phyloP scores from a whole-genome alignment of 2,329 filamentous ascomycete genomes.

The Xylariaceae sp. region DNA sequence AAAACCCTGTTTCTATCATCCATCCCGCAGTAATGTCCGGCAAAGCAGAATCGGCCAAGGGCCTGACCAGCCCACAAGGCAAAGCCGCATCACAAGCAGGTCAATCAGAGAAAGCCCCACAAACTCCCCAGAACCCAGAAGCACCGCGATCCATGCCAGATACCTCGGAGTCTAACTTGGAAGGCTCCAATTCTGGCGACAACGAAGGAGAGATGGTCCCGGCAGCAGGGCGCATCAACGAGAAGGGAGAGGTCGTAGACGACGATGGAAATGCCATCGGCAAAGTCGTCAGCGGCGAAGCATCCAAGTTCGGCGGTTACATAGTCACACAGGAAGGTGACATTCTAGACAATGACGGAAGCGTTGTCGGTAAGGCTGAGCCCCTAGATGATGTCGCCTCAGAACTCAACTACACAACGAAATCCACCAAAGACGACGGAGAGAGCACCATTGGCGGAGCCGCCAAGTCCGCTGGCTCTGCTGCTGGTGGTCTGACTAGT shows the following conservation, averaged over 20 bases:
- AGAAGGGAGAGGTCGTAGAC: conserved; percentile 55
- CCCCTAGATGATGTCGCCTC: conserved; percentile 32
- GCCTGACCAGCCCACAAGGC: conserved; percentile 15
- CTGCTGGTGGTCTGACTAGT: conserved; percentile 21
- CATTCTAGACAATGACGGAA: conserved; percentile 31
- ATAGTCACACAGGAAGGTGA: conserved; percentile 38
- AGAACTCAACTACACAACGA: conserved; percentile 32
- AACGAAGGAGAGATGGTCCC: conserved; percentile 35
- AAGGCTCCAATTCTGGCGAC: conserved; percentile 20
- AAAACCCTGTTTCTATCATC: conserved; percentile 25
- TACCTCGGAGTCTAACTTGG: conserved; percentile 20
- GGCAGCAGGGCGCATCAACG: conserved; percentile 44
- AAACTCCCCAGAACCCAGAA: conserved; percentile 14
- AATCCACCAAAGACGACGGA: conserved; percentile 17
- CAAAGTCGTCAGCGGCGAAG: conserved; percentile 34
- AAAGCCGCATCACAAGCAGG: conserved; percentile 17
- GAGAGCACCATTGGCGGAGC: conserved; percentile 18
- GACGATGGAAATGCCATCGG: conserved; percentile 50
- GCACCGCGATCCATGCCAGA: conserved; percentile 30
- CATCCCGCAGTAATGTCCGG: conserved; percentile 32
- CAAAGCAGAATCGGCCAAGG: conserved; percentile 22
- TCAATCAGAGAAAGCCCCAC: conserved; percentile 3
- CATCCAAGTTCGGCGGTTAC: conserved; percentile 29
- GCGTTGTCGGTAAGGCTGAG: conserved; percentile 33
- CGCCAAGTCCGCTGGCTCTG: conserved; percentile 21